Percentiles rank a stretch among this genome's conserved stretches.
phyloP scores from a whole-genome alignment of 2,329 filamentous ascomycete genomes.

The Cercospora sp. region DNA sequence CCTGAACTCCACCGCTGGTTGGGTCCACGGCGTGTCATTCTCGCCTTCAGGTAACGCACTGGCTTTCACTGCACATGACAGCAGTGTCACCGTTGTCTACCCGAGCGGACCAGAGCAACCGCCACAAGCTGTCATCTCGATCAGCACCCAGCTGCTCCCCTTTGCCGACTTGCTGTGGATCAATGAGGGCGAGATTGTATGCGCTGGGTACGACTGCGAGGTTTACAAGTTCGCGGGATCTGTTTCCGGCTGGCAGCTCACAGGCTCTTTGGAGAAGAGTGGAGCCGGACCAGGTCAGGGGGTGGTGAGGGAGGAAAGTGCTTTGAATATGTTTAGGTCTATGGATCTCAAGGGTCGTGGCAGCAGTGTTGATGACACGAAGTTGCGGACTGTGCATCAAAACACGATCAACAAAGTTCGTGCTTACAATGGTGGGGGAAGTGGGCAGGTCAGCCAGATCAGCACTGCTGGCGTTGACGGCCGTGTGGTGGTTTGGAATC shows the following conservation, averaged over 20 bases:
- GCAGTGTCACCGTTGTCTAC: slow-evolving; percentile 94
- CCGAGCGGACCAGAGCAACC: slow-evolving; percentile 87
- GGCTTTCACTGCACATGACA: slow-evolving; percentile 92
- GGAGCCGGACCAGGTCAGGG: slow-evolving; percentile 35
- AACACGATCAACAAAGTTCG: slow-evolving; percentile 90
- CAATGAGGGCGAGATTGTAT: slow-evolving; percentile 87
- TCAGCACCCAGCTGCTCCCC: slow-evolving; percentile 85
- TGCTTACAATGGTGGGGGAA: slow-evolving; percentile 65
- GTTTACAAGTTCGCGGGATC: slow-evolving; percentile 84
- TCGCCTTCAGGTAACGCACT: slow-evolving; percentile 90
- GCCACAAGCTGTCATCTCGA: slow-evolving; percentile 82
- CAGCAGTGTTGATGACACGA: slow-evolving; percentile 76
- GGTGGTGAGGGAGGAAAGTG: slow-evolving; percentile 76
- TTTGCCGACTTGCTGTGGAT: slow-evolving; percentile 94
- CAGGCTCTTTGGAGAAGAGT: slow-evolving; percentile 73
- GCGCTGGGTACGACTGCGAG: slow-evolving; percentile 85
- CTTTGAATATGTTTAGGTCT: slow-evolving; percentile 96
- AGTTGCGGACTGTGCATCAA: slow-evolving; percentile 92
- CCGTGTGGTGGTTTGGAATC: slow-evolving; percentile 49
- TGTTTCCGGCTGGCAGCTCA: slow-evolving; percentile 78
- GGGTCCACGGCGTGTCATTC: slow-evolving; percentile 92
- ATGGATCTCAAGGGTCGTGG: slow-evolving; percentile 97
- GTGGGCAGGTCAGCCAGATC: slow-evolving; percentile 64
- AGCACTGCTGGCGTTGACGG: slow-evolving; percentile 62
- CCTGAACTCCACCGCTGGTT: slow-evolving; percentile 92